Conservation (phyloP, 2,329 filamentous ascomycete genomes). For the Aspergillus glaucus region DNA sequence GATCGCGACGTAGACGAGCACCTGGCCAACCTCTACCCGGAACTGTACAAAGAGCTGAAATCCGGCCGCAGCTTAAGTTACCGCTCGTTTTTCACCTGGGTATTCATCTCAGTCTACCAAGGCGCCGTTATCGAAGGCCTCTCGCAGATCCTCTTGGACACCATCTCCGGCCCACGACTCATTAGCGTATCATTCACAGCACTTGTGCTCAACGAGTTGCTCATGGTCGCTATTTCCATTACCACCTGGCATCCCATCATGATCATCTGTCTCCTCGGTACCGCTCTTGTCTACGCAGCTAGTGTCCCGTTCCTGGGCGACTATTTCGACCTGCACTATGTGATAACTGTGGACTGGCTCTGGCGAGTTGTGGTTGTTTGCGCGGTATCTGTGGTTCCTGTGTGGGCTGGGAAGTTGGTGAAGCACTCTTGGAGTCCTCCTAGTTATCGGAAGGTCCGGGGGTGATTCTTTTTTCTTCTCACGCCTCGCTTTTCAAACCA, state of each 20-base stretch:
- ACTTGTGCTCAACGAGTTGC: slow-evolving; percentile 84
- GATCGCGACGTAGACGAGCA: slow-evolving; percentile 94
- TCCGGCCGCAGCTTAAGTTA: slow-evolving; percentile 80
- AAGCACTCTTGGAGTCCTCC: slow-evolving; percentile 80
- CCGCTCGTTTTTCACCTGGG: slow-evolving; percentile 94
- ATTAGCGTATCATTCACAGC: slow-evolving; percentile 88
- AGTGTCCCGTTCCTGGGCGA: slow-evolving; percentile 77
- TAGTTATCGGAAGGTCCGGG: slow-evolving; percentile 81
- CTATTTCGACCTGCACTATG: slow-evolving; percentile 83
- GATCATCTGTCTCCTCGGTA: slow-evolving; percentile 77
- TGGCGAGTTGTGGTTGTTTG: slow-evolving; percentile 81
- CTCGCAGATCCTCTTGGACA: slow-evolving; percentile 76
- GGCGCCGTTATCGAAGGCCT: slow-evolving; percentile 94
- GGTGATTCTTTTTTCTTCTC: slow-evolving; percentile 17
- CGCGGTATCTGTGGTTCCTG: slow-evolving; percentile 74
- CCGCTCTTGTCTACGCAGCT: slow-evolving; percentile 70
- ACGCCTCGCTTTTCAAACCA: background rate
- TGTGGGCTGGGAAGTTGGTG: slow-evolving; percentile 81
- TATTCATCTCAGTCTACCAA: slow-evolving; percentile 90
- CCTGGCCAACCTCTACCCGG: slow-evolving; percentile 89
- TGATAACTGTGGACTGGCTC: slow-evolving; percentile 73
- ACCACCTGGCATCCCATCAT: slow-evolving; percentile 96
- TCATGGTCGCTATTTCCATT: slow-evolving; percentile 95
- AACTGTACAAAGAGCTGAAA: slow-evolving; percentile 96
- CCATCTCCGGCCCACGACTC: slow-evolving; percentile 62